Conservation (phyloP, 2,329 filamentous ascomycete genomes). For the Ceratocystis diversiconidia region DNA sequence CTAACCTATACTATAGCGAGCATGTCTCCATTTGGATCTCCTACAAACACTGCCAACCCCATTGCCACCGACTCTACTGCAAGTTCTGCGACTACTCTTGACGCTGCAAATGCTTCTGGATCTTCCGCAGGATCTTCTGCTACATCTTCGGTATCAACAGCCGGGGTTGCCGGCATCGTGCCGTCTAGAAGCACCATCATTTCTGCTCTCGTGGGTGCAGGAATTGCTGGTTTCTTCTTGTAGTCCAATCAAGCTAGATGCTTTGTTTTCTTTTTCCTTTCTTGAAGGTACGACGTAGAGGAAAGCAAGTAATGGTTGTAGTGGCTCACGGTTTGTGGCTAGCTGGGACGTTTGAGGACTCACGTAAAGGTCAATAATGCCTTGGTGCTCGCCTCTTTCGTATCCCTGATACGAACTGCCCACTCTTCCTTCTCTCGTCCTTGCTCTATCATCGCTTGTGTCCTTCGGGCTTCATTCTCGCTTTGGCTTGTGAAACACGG, state of each 20-base stretch:
- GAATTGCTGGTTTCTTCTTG: slow-evolving; percentile 5
- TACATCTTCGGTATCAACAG: background rate
- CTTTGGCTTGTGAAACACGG: background rate
- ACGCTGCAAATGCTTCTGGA: background rate
- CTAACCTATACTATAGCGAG: background rate
- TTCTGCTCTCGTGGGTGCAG: slow-evolving; percentile 6
- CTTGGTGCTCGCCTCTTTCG: background rate
- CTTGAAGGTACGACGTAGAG: background rate
- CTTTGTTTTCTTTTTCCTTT: background rate
- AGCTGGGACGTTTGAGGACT: background rate
- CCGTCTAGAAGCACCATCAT: background rate
- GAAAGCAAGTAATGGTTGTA: background rate
- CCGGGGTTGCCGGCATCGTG: background rate
- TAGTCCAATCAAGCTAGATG: background rate
- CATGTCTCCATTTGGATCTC: background rate
- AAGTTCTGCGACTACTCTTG: background rate
- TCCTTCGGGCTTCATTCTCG: background rate
- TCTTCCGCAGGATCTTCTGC: background rate
- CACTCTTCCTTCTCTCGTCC: background rate
- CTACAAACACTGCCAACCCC: background rate
- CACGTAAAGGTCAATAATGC: background rate
- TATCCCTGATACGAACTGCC: background rate
- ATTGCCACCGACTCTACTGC: background rate
- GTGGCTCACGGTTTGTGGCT: background rate
- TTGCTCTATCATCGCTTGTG: background rate